Evolutionary conservation across 2,329 filamentous ascomycete species (phyloP).

Genomic region (Chaetothyriales sp.): DNA sequence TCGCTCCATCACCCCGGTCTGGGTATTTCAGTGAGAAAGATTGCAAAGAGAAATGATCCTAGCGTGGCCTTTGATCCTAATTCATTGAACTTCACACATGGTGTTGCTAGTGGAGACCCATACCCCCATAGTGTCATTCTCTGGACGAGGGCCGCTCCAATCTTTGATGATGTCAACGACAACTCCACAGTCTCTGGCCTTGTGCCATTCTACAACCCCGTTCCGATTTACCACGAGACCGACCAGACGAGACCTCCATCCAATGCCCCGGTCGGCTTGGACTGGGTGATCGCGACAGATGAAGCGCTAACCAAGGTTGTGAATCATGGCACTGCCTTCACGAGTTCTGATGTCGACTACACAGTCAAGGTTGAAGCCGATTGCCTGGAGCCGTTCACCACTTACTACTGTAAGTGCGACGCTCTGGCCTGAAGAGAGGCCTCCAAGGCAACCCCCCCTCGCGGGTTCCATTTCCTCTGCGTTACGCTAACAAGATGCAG

Average conservation of each 20-base stretch:
- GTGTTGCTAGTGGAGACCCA: slow-evolving; percentile 39
- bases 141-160: slow-evolving; percentile 32
- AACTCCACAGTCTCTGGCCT: slow-evolving; percentile 45
- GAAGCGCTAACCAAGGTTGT: slow-evolving; percentile 36
- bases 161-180: slow-evolving; percentile 33
- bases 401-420: slow-evolving; percentile 30
- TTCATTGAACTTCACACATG: slow-evolving; percentile 51
- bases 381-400: slow-evolving; percentile 48
- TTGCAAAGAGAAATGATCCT: slow-evolving; percentile 43
- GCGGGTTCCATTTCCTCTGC: neutral
- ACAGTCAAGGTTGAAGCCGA: slow-evolving; percentile 57
- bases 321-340: slow-evolving; percentile 49
- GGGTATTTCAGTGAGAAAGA: slow-evolving; percentile 50
- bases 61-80: slow-evolving; percentile 31
- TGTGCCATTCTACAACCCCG: slow-evolving; percentile 37
- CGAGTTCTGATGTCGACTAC: slow-evolving; percentile 61
- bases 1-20: slow-evolving; percentile 50
- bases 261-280: slow-evolving; percentile 51
- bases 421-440: too few species aligned
- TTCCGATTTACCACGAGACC: slow-evolving; percentile 31
- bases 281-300: slow-evolving; percentile 47
- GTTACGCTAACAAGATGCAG: slow-evolving; percentile 28
- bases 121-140: slow-evolving; percentile 32
- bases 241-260: slow-evolving; percentile 41
- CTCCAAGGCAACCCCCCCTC: neutral